Percentiles rank a stretch among this genome's conserved stretches.
Conservation (phyloP, 768 basidiomycete species). For the Mrakia gelida region DNA sequence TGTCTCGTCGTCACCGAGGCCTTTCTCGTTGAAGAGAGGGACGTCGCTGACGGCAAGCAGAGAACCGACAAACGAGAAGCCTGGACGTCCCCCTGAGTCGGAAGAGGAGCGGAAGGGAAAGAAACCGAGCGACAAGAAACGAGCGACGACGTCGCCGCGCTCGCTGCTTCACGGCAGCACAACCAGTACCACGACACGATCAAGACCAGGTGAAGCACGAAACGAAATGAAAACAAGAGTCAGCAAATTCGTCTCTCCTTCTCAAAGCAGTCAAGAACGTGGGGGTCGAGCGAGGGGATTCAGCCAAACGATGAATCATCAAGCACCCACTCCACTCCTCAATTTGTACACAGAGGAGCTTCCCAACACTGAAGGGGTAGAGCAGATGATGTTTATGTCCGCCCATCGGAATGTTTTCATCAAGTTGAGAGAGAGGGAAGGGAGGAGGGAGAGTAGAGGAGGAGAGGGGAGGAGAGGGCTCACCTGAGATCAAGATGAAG, state of each 20-base stretch:
- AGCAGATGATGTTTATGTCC: neutral
- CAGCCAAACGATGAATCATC: slow-evolving; percentile 12
- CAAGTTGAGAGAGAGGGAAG: neutral
- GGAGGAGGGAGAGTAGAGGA: neutral
- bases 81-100: too few relatives aligned
- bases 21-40: too few relatives aligned
- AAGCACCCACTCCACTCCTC: neutral
- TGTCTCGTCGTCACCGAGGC: too few relatives aligned
- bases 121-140: neutral
- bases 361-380: slow-evolving; percentile 6
- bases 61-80: too few relatives aligned
- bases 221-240: neutral
- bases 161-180: too few relatives aligned
- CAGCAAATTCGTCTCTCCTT: neutral
- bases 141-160: neutral
- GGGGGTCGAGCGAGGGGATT: neutral
- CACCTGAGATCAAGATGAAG: neutral
- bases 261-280: neutral
- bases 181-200: too few relatives aligned
- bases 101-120: too few relatives aligned
- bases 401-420: slow-evolving; percentile 11
- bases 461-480: neutral
- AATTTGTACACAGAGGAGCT: neutral
- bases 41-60: too few relatives aligned
- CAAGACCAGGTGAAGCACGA: too few relatives aligned